Conservation (phyloP, 768 basidiomycete species). For the Gelatoporia subvermispora region DNA sequence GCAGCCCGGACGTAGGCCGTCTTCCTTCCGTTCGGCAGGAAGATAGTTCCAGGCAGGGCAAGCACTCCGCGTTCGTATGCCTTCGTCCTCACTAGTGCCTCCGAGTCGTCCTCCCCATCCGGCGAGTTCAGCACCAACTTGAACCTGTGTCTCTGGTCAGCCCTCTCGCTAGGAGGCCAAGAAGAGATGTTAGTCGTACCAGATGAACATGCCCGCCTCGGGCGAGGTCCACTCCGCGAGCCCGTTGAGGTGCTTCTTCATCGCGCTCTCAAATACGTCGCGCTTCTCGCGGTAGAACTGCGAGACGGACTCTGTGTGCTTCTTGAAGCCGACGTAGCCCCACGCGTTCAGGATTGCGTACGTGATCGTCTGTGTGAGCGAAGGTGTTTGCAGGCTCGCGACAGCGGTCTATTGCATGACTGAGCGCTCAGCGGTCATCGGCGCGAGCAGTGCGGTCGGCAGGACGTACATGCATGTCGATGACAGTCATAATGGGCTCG, state of each 20-base stretch:
- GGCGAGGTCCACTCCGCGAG: constrained; percentile 72
- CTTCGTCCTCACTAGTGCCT: constrained; percentile 62
- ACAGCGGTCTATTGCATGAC: constrained; percentile 48
- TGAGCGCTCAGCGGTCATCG: background rate
- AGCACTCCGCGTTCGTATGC: constrained; percentile 82
- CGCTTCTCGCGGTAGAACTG: constrained; percentile 69
- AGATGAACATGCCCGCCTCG: constrained; percentile 88
- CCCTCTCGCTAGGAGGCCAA: background rate
- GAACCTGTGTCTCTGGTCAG: constrained; percentile 46
- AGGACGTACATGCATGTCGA: constrained; percentile 65
- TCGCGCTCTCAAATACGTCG: constrained; percentile 73
- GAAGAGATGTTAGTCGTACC: constrained; percentile 37
- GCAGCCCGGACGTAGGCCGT: constrained; percentile 81
- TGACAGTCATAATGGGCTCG: constrained; percentile 55
- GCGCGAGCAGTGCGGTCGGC: background rate
- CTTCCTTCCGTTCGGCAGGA: constrained; percentile 68
- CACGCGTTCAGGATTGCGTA: constrained; percentile 59
- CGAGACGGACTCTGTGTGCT: constrained; percentile 66
- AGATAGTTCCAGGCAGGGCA: constrained; percentile 82
- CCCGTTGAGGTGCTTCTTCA: constrained; percentile 69
- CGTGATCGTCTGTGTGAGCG: constrained; percentile 62
- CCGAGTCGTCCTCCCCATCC: constrained; percentile 36
- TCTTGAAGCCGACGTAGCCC: constrained; percentile 74
- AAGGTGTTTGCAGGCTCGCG: constrained; percentile 64
- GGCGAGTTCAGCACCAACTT: constrained; percentile 62